phyloP scores from a whole-genome alignment of 2,329 filamentous ascomycete genomes.

The Hymenoscyphus fraxineus region DNA sequence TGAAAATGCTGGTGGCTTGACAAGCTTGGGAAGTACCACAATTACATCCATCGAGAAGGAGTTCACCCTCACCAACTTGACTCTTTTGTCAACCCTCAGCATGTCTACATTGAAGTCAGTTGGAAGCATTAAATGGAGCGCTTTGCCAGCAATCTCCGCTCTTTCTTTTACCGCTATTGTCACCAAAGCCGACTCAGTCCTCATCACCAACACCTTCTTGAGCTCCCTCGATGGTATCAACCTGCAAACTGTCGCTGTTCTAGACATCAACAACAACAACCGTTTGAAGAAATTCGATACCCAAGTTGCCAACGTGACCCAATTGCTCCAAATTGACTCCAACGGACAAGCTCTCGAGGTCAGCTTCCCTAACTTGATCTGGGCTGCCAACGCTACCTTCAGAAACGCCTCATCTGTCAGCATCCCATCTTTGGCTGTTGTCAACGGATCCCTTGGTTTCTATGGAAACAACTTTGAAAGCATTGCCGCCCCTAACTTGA shows the following conservation, averaged over 20 bases:
- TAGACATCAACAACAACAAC: constrained; percentile 89
- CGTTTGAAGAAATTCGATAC: constrained; percentile 73
- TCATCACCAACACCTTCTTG: constrained; percentile 84
- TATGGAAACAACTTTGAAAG: constrained; percentile 68
- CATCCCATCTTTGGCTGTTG: constrained; percentile 66
- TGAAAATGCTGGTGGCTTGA: constrained; percentile 60
- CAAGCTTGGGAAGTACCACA: constrained; percentile 56
- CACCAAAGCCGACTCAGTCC: constrained; percentile 62
- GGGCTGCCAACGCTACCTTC: constrained; percentile 77
- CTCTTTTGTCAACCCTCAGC: constrained; percentile 62
- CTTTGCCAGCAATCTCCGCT: constrained; percentile 60
- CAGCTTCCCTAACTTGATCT: constrained; percentile 72
- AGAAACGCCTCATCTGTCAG: constrained; percentile 72
- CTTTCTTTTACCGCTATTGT: constrained; percentile 60
- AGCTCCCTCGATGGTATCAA: constrained; percentile 76
- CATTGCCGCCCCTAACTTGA: constrained; percentile 67
- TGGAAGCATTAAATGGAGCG: constrained; percentile 65
- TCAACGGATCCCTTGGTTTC: constrained; percentile 80
- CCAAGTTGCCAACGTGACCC: constrained; percentile 71
- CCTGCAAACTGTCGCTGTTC: constrained; percentile 63
- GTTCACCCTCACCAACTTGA: constrained; percentile 69
- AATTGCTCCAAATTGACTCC: constrained; percentile 67
- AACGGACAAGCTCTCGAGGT: constrained; percentile 72
- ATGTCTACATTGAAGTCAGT: constrained; percentile 65
- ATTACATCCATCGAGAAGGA: constrained; percentile 63